Evolutionary conservation across 345 rosid genomes (phyloP).

Genomic region (Aethionema arabicum): DNA sequence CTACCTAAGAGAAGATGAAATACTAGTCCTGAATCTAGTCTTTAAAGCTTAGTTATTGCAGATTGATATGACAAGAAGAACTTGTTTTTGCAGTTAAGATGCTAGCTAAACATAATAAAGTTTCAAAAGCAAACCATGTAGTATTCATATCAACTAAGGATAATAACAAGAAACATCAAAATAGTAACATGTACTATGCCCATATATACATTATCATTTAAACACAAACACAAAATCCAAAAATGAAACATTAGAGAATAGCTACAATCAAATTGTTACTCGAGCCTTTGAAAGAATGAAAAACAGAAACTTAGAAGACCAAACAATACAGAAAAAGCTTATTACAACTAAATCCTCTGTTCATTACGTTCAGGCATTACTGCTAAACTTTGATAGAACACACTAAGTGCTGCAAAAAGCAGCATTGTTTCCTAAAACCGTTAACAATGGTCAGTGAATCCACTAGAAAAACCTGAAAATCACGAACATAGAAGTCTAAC

Average conservation of each 20-base stretch:
- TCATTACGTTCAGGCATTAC: background rate
- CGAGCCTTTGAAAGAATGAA: slow-evolving; percentile 1
- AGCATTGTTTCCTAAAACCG: background rate
- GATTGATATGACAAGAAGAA: background rate
- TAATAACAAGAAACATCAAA: slow-evolving; percentile 11
- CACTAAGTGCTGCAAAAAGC: background rate
- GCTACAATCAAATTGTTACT: background rate
- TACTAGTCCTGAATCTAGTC: background rate
- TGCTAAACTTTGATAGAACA: slow-evolving; percentile 2
- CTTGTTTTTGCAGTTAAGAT: background rate
- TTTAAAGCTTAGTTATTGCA: background rate
- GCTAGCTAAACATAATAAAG: background rate
- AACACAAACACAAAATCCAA: background rate
- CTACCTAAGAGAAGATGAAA: background rate
- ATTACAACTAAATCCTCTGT: background rate
- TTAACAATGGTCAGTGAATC: background rate
- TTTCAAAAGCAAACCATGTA: background rate
- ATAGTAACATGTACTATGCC: background rate
- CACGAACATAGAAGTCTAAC: too few relatives aligned
- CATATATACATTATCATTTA: background rate
- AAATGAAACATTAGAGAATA: slow-evolving; percentile 2
- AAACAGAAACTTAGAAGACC: background rate
- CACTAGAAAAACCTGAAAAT: background rate
- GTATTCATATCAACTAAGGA: background rate
- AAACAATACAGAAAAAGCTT: background rate